Evolutionary conservation across 1,139 yeast species (phyloP).

Genomic region (Lodderomyces metapsilosis): DNA sequence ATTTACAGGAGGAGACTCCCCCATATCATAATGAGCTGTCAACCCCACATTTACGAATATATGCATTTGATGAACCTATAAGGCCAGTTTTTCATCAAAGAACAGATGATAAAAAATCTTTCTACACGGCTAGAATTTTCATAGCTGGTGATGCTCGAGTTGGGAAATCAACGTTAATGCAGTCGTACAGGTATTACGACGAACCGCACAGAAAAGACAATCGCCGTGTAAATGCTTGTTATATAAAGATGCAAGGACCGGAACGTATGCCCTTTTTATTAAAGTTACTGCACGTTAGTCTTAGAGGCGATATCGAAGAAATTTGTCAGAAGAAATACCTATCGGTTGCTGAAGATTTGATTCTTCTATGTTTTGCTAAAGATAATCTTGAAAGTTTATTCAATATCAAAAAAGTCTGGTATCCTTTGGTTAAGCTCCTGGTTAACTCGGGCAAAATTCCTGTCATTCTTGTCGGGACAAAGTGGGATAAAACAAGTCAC

Average conservation of each 20-base stretch:
- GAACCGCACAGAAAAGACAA: slow-evolving; percentile 33
- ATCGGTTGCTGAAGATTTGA: slow-evolving; percentile 39
- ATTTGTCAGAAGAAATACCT: neutral
- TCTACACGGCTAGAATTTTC: slow-evolving; percentile 20
- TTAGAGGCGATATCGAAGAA: neutral
- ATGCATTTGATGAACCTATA: neutral
- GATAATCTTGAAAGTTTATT: slow-evolving; percentile 63
- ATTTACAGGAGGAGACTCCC: no score
- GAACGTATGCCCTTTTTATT: slow-evolving; percentile 74
- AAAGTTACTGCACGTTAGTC: neutral
- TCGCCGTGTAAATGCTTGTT: slow-evolving; percentile 15
- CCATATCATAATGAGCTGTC: no score
- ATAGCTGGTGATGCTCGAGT: slow-evolving; percentile 96
- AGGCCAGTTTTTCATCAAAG: neutral
- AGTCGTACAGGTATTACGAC: slow-evolving; percentile 77
- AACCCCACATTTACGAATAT: neutral
- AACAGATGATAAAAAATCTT: neutral
- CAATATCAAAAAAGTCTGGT: slow-evolving; percentile 80
- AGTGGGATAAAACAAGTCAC: slow-evolving; percentile 53
- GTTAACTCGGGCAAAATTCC: slow-evolving; percentile 85
- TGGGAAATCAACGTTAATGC: slow-evolving; percentile 85
- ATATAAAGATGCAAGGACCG: slow-evolving; percentile 59
- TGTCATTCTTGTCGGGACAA: slow-evolving; percentile 73
- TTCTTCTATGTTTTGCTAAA: slow-evolving; percentile 74
- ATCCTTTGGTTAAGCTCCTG: slow-evolving; percentile 64